Evolutionary conservation across 1,284 basidiomycete species (phyloP).

Genomic region (Moesziomyces sp.): DNA sequence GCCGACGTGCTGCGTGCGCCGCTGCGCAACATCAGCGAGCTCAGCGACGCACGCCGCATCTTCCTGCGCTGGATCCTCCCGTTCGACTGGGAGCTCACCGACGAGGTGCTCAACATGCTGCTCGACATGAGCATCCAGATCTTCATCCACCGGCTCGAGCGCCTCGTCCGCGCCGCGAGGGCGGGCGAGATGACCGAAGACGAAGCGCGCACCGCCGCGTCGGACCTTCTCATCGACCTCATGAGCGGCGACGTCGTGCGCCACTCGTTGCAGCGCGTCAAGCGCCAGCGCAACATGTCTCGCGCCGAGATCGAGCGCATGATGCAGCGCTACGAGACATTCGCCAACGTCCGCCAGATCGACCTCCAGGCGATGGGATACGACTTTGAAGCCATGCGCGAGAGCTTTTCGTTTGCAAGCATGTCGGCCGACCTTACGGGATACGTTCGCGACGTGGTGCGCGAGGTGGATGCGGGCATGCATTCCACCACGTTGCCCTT

Average conservation of each 20-base stretch:
- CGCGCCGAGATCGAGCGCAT: conserved; percentile 28
- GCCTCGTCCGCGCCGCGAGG: conserved; percentile 16
- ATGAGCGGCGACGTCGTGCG: conserved; percentile 41
- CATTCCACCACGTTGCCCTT: conserved; percentile 40
- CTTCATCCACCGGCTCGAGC: conserved; percentile 44
- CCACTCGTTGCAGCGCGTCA: conserved; percentile 34
- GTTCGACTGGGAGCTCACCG: conserved; percentile 29
- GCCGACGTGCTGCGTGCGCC: conserved; percentile 28
- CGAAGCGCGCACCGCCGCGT: conserved; percentile 11
- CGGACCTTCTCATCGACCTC: conserved; percentile 34
- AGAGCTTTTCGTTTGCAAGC: conserved; percentile 26
- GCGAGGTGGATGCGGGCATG: conserved; percentile 48
- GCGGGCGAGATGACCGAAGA: conserved; percentile 32
- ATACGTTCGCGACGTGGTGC: conserved; percentile 44
- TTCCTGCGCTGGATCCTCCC: conserved; percentile 55
- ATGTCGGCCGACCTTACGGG: conserved; percentile 47
- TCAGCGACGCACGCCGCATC: conserved; percentile 52
- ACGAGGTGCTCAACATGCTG: conserved; percentile 48
- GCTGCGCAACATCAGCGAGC: conserved; percentile 44
- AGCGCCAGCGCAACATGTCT: conserved; percentile 34
- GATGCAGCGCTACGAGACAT: conserved; percentile 43
- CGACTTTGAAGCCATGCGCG: conserved; percentile 28
- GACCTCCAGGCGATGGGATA: conserved; percentile 27
- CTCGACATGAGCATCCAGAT: conserved; percentile 61
- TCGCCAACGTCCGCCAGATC: conserved; percentile 39